A percentile compares a stretch with the other conserved stretches of the same genome.
These are phyloP conservation scores for Furcasterigmium sp. DNA, from an alignment of 2,329 filamentous ascomycete species.

Conservation along the genomic window DNA sequence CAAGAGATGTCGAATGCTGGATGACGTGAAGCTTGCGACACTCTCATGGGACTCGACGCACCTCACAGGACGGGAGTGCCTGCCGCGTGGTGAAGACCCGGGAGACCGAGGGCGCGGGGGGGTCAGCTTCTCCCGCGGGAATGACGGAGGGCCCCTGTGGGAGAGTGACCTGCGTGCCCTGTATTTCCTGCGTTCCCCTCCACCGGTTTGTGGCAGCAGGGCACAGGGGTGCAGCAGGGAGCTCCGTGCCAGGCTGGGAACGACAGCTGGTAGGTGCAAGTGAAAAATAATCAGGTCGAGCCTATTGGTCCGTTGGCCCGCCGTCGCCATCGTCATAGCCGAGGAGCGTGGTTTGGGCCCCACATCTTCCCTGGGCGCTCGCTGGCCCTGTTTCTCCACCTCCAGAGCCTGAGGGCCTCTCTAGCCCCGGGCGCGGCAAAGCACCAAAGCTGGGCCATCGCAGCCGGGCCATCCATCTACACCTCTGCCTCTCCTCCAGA, in stretches of 20 bases:
- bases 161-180: not conserved
- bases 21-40: too few species aligned
- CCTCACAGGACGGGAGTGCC: too few species aligned
- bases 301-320: slow-evolving; percentile 12
- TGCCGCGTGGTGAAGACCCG: too few species aligned
- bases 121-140: not conserved
- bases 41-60: too few species aligned
- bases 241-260: slow-evolving; percentile 6
- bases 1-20: too few species aligned
- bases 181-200: not conserved
- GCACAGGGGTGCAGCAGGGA: not conserved
- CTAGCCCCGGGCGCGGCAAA: slow-evolving; percentile 1
- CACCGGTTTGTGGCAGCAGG: not conserved
- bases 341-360: slow-evolving; percentile 2
- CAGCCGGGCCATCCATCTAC: slow-evolving; percentile 3
- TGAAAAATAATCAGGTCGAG: slow-evolving; percentile 11
- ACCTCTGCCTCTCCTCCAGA: slow-evolving; percentile 11
- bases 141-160: not conserved
- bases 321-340: slow-evolving; percentile 14
- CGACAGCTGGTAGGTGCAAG: slow-evolving; percentile 9
- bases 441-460: slow-evolving; percentile 2
- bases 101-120: too few species aligned
- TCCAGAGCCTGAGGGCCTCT: not conserved
- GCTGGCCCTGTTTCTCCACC: slow-evolving; percentile 6
- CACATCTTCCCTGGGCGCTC: slow-evolving; percentile 8